Evolutionary conservation across 495 filamentous ascomycete species (phyloP), one percentile per base, ranked within the genome.

Genomic region (Neurospora sublineolata): DNA sequence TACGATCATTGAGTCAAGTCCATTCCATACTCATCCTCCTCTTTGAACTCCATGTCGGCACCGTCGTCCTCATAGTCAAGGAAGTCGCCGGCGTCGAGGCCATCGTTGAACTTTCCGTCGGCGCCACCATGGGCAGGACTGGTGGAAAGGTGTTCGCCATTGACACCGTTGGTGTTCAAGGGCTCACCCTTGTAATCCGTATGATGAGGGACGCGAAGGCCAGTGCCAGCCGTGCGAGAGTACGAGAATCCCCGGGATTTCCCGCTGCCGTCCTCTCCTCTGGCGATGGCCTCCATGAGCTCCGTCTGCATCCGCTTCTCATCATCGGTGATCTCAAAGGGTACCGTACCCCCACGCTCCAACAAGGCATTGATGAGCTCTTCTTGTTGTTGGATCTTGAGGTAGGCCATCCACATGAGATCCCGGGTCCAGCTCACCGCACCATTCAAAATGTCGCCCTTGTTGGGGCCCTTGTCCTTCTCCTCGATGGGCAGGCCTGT

Each of bases 401-500:
- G 82, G 75, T 96, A 87, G 44, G 97, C 83, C 79, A 94, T 87
- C 95, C 95, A 98, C 95, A 99, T 98, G 58, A 99, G 84, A 81
- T 99, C 95, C 64, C 94, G 89, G 72, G 91, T 97, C 95, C 95
- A 99, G 80, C 92, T 91, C 67, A 99, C 95, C 18, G 95, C 92
- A 37, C 95, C 95, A 78, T 98, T 98, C 70, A 99, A 89, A 69
- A 99, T 98, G 77, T 99, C 95, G 52, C 95, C 95, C 82, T 99
- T 99, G 85, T 98, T 98, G 0, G 95, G 95, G 1, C 96, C 96
- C 75, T 98, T 97, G 81, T 99, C 95, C 76, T 98, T 99, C 73
- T 99, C 95, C 75, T 99, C 95, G 37, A 94, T 88, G 0, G 94
- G 92, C 41, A 97, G 85, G 27, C 94, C 93, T 72, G 93, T 92